Percentiles rank a stretch among this genome's conserved stretches.
Conservation (phyloP, 352 stramenopile species). For the Phytophthora pseudosyringae region DNA sequence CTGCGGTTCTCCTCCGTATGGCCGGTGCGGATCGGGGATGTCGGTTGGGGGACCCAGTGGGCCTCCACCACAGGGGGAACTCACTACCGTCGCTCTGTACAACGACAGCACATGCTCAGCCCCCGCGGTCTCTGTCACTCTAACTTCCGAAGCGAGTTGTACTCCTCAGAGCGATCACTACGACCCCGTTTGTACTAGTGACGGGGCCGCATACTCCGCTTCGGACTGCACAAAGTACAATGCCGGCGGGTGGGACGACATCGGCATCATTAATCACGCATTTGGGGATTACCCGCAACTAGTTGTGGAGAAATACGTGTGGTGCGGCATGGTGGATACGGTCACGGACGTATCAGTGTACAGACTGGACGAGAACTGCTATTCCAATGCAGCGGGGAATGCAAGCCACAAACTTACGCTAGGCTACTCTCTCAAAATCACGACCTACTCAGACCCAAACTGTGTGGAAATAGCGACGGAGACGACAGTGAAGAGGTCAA, state of each 20-base stretch:
- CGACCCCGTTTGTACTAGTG: conserved; percentile 2
- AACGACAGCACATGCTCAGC: no score
- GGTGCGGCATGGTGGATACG: not conserved
- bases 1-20: no score
- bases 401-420: conserved; percentile 19
- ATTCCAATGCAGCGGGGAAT: conserved; percentile 16
- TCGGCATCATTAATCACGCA: not conserved
- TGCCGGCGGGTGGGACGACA: conserved; percentile 1
- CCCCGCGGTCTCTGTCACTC: no score
- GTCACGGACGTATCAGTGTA: conserved; percentile 1
- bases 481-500: not conserved
- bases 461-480: not conserved
- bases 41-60: no score
- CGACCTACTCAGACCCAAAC: conserved; percentile 4
- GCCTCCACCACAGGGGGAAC: no score
- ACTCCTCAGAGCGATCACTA: conserved; percentile 8
- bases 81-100: no score
- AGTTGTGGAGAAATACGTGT: conserved; percentile 11
- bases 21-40: no score
- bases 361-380: conserved; percentile 19
- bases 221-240: conserved; percentile 20
- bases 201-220: conserved; percentile 1
- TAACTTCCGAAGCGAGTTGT: not conserved
- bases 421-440: conserved; percentile 1
- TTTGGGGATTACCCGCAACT: conserved; percentile 3